Percentiles rank a stretch among this genome's conserved stretches.
Evolutionary conservation across 1,284 basidiomycete genomes (phyloP).

Genomic region (Melampsora occidentalis): DNA sequence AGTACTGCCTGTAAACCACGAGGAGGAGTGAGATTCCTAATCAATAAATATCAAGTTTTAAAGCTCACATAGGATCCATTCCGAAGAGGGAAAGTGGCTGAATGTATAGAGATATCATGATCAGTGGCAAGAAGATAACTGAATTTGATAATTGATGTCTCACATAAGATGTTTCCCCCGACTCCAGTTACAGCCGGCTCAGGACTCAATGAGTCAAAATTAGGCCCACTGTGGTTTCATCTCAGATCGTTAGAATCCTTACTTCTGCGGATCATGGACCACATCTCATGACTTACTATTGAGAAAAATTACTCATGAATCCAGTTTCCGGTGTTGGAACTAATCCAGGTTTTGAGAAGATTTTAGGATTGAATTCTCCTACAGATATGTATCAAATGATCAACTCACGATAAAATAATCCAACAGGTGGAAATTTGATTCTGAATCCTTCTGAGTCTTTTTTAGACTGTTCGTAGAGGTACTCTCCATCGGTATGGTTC

Average conservation of each 20-base stretch:
- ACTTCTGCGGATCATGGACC: background rate
- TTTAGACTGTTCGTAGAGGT: conserved; percentile 17
- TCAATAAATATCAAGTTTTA: background rate
- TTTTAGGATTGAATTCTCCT: background rate
- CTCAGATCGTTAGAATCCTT: background rate
- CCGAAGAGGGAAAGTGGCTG: conserved; percentile 35
- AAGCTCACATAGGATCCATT: conserved; percentile 35
- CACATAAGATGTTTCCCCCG: conserved; percentile 38
- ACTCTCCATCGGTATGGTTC: conserved; percentile 10
- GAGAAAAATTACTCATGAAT: conserved; percentile 44
- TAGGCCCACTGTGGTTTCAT: conserved; percentile 30
- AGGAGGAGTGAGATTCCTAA: background rate
- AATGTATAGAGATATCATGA: conserved; percentile 5
- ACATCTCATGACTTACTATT: conserved; percentile 21
- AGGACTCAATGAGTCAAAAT: conserved; percentile 31
- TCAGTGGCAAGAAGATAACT: background rate
- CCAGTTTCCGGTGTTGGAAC: conserved; percentile 42
- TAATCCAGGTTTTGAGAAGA: conserved; percentile 5
- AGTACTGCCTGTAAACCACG: conserved; percentile 22
- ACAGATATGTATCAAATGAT: background rate
- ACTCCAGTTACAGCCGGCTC: conserved; percentile 32
- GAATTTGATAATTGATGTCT: background rate
- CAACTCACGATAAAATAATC: conserved; percentile 10
- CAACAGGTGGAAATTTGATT: conserved; percentile 19
- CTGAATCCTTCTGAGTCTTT: conserved; percentile 11